Percentiles rank a stretch among this genome's conserved stretches.
These are phyloP conservation scores for Fusarium irregulare DNA, from an alignment of 2,329 filamentous ascomycete species.

Conservation along the genomic window DNA sequence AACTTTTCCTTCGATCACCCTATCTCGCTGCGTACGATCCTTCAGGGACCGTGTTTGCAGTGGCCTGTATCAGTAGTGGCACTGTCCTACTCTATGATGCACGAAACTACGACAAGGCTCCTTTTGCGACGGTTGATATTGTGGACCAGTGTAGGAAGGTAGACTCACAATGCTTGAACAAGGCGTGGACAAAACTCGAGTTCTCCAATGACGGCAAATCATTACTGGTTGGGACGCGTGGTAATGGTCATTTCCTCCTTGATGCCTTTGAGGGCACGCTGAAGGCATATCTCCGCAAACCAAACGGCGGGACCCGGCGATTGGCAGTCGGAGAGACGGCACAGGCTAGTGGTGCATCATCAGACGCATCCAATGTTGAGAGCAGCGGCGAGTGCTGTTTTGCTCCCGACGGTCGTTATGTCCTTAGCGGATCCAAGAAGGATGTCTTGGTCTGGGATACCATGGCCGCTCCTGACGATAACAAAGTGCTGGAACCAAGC, in stretches of 20 bases:
- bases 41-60: slow-evolving; percentile 89
- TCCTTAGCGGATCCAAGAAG: slow-evolving; percentile 80
- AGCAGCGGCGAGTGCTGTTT: slow-evolving; percentile 86
- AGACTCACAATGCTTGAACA: slow-evolving; percentile 68
- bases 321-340: slow-evolving; percentile 64
- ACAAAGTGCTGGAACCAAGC: slow-evolving; percentile 71
- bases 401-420: slow-evolving; percentile 87
- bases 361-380: slow-evolving; percentile 57
- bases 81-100: slow-evolving; percentile 90
- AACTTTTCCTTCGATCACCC: slow-evolving; percentile 82
- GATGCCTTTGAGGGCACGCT: slow-evolving; percentile 89
- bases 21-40: slow-evolving; percentile 92
- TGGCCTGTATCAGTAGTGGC: slow-evolving; percentile 84
- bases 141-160: slow-evolving; percentile 63
- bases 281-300: slow-evolving; percentile 76
- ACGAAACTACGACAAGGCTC: slow-evolving; percentile 91
- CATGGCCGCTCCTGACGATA: slow-evolving; percentile 64
- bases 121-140: slow-evolving; percentile 88
- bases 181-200: slow-evolving; percentile 89
- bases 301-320: slow-evolving; percentile 63
- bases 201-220: slow-evolving; percentile 97
- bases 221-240: slow-evolving; percentile 85
- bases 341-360: slow-evolving; percentile 51
- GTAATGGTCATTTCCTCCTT: slow-evolving; percentile 87
- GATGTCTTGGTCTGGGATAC: slow-evolving; percentile 91